phyloP scores from a whole-genome alignment of 2,329 filamentous ascomycete species.

The Cercospora zeae-maydis region DNA sequence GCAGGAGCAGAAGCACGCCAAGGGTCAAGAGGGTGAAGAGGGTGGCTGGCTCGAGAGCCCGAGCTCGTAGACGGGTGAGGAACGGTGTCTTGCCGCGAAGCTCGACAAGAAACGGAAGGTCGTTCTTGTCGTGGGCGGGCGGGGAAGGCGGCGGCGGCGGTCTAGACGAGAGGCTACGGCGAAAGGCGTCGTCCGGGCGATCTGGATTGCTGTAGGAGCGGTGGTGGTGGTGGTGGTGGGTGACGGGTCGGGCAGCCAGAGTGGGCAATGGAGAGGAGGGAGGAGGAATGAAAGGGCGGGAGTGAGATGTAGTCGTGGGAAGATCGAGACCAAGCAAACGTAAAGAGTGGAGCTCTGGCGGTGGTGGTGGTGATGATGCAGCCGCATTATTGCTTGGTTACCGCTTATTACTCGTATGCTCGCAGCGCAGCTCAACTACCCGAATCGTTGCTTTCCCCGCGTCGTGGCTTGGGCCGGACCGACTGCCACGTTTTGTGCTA shows the following conservation, averaged over 20 bases:
- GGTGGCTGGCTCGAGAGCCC: conserved; percentile 12
- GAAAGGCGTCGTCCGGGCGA: conserved; percentile 20
- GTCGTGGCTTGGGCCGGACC: neutral
- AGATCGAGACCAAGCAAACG: conserved; percentile 1
- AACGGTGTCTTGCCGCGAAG: conserved; percentile 23
- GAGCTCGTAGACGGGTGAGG: conserved; percentile 13
- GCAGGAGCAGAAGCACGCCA: conserved; percentile 15
- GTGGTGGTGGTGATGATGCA: conserved; percentile 1
- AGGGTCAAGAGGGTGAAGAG: conserved; percentile 18
- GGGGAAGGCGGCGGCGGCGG: conserved; percentile 5
- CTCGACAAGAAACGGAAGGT: conserved; percentile 33
- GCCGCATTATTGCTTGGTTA: neutral
- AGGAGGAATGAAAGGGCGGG: neutral
- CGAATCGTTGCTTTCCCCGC: conserved; percentile 3
- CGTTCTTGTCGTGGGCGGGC: conserved; percentile 15
- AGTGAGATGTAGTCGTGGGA: neutral
- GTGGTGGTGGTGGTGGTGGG: conserved; percentile 23
- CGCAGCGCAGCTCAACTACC: neutral
- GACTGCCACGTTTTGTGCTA: conserved; percentile 2
- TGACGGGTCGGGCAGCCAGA: conserved; percentile 11
- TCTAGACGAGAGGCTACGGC: conserved; percentile 19
- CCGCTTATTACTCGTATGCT: neutral
- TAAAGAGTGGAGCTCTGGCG: conserved; percentile 6
- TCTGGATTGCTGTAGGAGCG: conserved; percentile 24
- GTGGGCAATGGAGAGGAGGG: conserved; percentile 5